Conservation (phyloP, 2,329 filamentous ascomycete species). For the Ophiosphaerella narmari region DNA sequence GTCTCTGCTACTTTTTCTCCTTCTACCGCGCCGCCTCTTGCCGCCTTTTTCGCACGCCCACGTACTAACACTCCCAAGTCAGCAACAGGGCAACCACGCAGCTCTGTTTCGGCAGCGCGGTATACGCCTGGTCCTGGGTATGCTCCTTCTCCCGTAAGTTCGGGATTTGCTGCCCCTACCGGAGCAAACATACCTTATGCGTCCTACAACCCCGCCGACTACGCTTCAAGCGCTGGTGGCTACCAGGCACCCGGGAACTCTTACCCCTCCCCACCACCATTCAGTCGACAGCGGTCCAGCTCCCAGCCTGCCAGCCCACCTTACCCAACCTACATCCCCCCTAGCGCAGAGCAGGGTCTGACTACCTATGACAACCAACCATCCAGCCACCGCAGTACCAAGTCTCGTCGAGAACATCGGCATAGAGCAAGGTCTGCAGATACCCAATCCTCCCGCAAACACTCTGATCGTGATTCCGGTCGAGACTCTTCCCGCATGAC, state of each 20-base stretch:
- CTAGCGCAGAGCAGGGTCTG: slow-evolving; percentile 20
- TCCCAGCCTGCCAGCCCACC: slow-evolving; percentile 37
- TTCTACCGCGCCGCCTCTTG: slow-evolving; percentile 44
- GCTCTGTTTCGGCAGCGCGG: slow-evolving; percentile 29
- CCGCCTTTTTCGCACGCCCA: slow-evolving; percentile 35
- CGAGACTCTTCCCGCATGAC: slow-evolving; percentile 34
- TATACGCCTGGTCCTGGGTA: slow-evolving; percentile 42
- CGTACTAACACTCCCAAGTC: slow-evolving; percentile 42
- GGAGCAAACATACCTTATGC: slow-evolving; percentile 28
- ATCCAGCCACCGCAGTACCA: slow-evolving; percentile 33
- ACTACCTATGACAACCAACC: slow-evolving; percentile 27
- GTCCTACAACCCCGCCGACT: slow-evolving; percentile 41
- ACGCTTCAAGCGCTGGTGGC: slow-evolving; percentile 21
- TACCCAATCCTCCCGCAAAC: slow-evolving; percentile 39
- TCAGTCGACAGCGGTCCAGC: slow-evolving; percentile 41
- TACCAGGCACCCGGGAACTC: slow-evolving; percentile 24
- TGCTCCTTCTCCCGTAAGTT: slow-evolving; percentile 29
- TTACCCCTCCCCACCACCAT: slow-evolving; percentile 40
- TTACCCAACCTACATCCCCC: slow-evolving; percentile 20
- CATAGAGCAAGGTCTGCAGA: slow-evolving; percentile 46
- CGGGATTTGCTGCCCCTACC: slow-evolving; percentile 28
- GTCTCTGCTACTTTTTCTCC: slow-evolving; percentile 37
- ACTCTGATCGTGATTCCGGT: slow-evolving; percentile 21
- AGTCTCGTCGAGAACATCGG: slow-evolving; percentile 27
- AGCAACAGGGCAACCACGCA: slow-evolving; percentile 8